Evolutionary conservation across 345 rosid genomes (phyloP).

Genomic region (Acer negundo): DNA sequence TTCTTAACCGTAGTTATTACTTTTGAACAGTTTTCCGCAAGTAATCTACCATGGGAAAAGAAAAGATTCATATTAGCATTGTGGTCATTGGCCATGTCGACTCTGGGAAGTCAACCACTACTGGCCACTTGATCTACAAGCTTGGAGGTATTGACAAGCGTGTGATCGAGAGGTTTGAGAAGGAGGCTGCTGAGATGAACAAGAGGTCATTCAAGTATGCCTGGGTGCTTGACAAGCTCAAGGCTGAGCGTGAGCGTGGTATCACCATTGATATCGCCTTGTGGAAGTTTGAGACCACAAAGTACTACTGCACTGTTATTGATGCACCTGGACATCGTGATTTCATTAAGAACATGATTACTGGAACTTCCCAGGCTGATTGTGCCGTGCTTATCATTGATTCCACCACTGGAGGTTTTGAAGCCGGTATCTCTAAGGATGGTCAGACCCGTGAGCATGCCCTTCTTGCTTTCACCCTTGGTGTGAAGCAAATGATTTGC

Average conservation of each 20-base stretch:
- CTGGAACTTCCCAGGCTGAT: slow-evolving; percentile 83
- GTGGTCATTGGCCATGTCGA: slow-evolving; percentile 82
- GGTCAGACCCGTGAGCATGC: slow-evolving; percentile 90
- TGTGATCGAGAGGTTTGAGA: slow-evolving; percentile 76
- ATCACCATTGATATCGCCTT: slow-evolving; percentile 90
- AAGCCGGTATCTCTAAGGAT: slow-evolving; percentile 83
- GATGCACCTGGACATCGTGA: slow-evolving; percentile 96
- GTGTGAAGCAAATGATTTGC: slow-evolving; percentile 90
- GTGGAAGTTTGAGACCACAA: slow-evolving; percentile 93
- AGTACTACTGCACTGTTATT: slow-evolving; percentile 87
- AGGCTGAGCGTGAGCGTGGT: slow-evolving; percentile 97
- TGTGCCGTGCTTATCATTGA: slow-evolving; percentile 82
- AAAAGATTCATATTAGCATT: slow-evolving; percentile 66
- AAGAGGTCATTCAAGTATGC: slow-evolving; percentile 87
- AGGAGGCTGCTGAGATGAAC: slow-evolving; percentile 91
- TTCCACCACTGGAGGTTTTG: slow-evolving; percentile 85
- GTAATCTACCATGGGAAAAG: slow-evolving; percentile 57
- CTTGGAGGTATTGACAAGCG: slow-evolving; percentile 91
- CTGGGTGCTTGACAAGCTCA: slow-evolving; percentile 96
- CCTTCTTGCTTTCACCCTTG: slow-evolving; percentile 88
- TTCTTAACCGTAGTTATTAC: not conserved
- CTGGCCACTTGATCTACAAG: slow-evolving; percentile 92
- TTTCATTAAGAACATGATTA: slow-evolving; percentile 82
- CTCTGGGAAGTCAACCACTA: slow-evolving; percentile 78
- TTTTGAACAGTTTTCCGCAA: slow-evolving; percentile 12